These are phyloP conservation scores for Monilinia aucupariae DNA, from an alignment of 2,329 filamentous ascomycete genomes.

Conservation along the genomic window DNA sequence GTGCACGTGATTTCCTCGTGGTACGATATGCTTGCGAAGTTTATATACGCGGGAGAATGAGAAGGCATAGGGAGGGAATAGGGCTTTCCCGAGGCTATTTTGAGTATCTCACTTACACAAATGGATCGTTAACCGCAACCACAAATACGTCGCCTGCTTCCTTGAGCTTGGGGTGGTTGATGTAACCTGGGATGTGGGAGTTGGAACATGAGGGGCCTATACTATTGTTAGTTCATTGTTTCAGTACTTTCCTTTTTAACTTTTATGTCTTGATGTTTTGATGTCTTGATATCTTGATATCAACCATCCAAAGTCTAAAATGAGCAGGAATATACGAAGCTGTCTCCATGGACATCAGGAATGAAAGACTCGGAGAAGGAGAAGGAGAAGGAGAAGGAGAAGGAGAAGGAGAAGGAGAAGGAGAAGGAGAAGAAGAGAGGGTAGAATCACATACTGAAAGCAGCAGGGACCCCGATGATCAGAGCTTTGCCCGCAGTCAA, in stretches of 20 bases:
- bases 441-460: conserved; percentile 55
- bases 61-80: neutral
- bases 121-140: conserved; percentile 87
- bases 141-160: conserved; percentile 82
- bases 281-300: neutral
- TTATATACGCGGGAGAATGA: neutral
- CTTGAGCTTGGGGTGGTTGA: conserved; percentile 72
- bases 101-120: conserved; percentile 62
- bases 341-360: neutral
- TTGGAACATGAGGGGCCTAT: conserved; percentile 57
- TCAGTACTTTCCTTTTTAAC: neutral
- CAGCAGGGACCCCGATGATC: conserved; percentile 79
- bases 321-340: neutral
- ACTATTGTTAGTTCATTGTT: neutral
- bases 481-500: conserved; percentile 66
- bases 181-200: conserved; percentile 78
- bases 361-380: neutral
- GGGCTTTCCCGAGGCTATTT: too few species aligned
- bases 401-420: neutral
- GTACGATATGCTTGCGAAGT: neutral
- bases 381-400: neutral
- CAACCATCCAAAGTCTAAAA: neutral
- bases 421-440: too few species aligned
- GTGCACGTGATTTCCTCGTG: neutral
- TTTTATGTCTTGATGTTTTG: neutral